A percentile compares a stretch with the other conserved stretches of the same genome.
These are phyloP conservation scores for Penicillium sp. DNA, from an alignment of 2,329 filamentous ascomycete species.

Conservation along the genomic window DNA sequence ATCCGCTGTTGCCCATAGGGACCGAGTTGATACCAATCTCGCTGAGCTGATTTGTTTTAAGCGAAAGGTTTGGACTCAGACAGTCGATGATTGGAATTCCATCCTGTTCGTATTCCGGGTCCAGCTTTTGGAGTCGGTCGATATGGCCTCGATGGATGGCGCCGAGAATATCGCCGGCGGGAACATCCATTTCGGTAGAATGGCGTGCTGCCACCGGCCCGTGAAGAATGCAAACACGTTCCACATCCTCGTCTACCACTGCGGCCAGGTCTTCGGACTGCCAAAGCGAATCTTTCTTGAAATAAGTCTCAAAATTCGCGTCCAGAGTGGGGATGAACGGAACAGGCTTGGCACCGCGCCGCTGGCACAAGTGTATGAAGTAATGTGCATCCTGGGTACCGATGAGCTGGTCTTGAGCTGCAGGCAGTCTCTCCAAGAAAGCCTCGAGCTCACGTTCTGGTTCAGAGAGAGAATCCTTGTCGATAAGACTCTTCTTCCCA, in stretches of 20 bases:
- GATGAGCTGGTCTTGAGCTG: conserved; percentile 89
- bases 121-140: neutral
- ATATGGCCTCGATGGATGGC: conserved; percentile 58
- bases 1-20: neutral
- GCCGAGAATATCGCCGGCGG: conserved; percentile 89
- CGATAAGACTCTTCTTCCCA: conserved; percentile 38
- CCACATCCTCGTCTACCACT: conserved; percentile 91
- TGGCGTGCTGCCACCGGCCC: conserved; percentile 92
- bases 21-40: conserved; percentile 1
- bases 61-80: neutral
- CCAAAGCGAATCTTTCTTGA: conserved; percentile 99
- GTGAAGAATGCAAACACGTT: conserved; percentile 90
- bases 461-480: conserved; percentile 28
- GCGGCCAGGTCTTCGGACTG: conserved; percentile 96
- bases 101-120: neutral
- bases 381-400: conserved; percentile 33
- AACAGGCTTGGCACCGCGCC: conserved; percentile 88
- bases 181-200: conserved; percentile 83
- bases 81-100: conserved; percentile 4
- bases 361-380: conserved; percentile 86
- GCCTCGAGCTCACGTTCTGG: conserved; percentile 72
- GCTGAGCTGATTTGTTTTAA: neutral
- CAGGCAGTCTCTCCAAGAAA: conserved; percentile 87
- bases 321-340: conserved; percentile 92
- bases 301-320: conserved; percentile 97